Percentiles rank a stretch among this genome's conserved stretches.
Conservation (phyloP, 768 basidiomycete species). For the Russula sp. region DNA sequence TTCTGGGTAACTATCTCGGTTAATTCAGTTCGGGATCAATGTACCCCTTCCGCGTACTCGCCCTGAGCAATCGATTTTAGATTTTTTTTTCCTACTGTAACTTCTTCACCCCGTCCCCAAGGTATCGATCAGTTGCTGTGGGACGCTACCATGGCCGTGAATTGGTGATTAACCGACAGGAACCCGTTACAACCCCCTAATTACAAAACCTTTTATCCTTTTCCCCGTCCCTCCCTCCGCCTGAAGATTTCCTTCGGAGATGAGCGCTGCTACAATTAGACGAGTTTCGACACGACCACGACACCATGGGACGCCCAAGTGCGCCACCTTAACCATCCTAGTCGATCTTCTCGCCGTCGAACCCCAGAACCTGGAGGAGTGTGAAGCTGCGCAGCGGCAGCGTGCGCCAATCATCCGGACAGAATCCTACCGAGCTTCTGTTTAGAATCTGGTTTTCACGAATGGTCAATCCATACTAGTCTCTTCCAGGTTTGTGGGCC, state of each 20-base stretch:
- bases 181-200: too few species aligned
- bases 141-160: background rate
- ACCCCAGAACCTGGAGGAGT: too few species aligned
- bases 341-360: constrained; percentile 1
- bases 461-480: background rate
- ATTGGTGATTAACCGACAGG: background rate
- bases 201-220: background rate
- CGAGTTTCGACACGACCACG: too few species aligned
- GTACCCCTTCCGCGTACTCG: background rate
- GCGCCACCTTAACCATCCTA: background rate
- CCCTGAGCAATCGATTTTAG: background rate
- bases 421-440: background rate
- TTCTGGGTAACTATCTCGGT: background rate
- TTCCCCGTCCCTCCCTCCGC: background rate
- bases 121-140: background rate
- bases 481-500: background rate
- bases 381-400: background rate
- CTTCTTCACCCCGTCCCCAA: background rate
- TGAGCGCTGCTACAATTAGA: background rate
- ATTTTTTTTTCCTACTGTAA: too few species aligned
- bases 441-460: background rate
- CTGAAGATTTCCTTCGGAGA: background rate
- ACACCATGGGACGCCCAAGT: background rate
- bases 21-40: background rate
- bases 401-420: background rate